phyloP scores from a whole-genome alignment of 306 rosid species.

The Pachyrhizus erosus region DNA sequence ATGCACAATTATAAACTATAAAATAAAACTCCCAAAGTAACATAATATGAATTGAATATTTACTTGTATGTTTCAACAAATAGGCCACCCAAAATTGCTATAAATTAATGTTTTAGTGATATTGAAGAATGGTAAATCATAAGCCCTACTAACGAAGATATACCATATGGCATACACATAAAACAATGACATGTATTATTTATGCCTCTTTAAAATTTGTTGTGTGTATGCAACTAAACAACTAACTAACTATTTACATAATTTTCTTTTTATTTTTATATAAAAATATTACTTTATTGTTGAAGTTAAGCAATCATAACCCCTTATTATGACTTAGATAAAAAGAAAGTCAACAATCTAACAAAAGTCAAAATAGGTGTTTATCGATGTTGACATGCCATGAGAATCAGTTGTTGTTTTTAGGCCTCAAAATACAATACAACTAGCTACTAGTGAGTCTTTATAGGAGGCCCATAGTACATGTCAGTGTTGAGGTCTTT shows the following conservation, averaged over 20 bases:
- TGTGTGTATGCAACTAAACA: background rate
- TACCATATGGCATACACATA: background rate
- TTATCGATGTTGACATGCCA: too few relatives aligned
- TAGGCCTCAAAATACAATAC: too few relatives aligned
- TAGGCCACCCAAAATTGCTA: background rate
- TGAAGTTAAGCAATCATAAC: too few relatives aligned
- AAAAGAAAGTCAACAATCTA: too few relatives aligned
- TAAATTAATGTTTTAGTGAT: slow-evolving; percentile 16
- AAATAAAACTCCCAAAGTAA: background rate
- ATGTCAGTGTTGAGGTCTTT: too few relatives aligned
- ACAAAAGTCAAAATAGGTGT: too few relatives aligned
- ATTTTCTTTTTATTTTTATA: background rate
- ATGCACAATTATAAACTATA: slow-evolving; percentile 15
- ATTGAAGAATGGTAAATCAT: background rate
- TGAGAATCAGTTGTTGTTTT: too few relatives aligned
- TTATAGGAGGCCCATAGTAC: too few relatives aligned
- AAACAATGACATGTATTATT: background rate
- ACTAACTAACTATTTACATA: background rate
- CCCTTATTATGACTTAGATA: too few relatives aligned
- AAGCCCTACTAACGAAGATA: background rate
- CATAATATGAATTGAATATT: background rate
- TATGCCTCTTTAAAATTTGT: background rate
- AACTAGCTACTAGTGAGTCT: too few relatives aligned
- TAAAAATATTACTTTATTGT: background rate
- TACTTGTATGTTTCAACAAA: too few relatives aligned